Evolutionary conservation across 805 yeast species (phyloP).

Genomic region (Debaryomyces castellii): DNA sequence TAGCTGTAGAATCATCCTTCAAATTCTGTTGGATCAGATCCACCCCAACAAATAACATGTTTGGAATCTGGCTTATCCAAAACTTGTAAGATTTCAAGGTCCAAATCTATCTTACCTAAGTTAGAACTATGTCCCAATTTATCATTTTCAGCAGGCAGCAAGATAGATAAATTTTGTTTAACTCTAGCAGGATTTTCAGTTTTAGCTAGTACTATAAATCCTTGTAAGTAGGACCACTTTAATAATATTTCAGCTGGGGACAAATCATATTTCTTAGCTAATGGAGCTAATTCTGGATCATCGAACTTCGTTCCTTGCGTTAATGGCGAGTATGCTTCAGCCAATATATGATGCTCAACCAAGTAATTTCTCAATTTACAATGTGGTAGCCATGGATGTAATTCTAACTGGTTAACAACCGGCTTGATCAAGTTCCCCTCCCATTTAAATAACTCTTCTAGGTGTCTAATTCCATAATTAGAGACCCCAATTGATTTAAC

Average conservation of each 20-base stretch:
- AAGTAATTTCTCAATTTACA: slow-evolving; percentile 62
- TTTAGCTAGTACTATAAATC: slow-evolving; percentile 71
- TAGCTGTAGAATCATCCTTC: neutral
- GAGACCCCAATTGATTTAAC: slow-evolving; percentile 77
- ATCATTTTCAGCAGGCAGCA: slow-evolving; percentile 25
- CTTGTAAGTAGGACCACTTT: slow-evolving; percentile 73
- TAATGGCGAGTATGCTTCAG: slow-evolving; percentile 82
- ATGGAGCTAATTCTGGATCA: slow-evolving; percentile 50
- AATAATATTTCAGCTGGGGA: slow-evolving; percentile 63
- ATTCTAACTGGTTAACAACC: slow-evolving; percentile 78
- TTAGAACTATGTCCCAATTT: slow-evolving; percentile 21
- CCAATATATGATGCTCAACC: slow-evolving; percentile 50
- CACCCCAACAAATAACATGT: slow-evolving; percentile 32
- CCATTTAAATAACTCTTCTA: slow-evolving; percentile 62
- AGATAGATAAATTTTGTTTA: slow-evolving; percentile 53
- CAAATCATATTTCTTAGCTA: slow-evolving; percentile 50
- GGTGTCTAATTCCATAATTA: slow-evolving; percentile 60
- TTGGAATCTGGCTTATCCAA: slow-evolving; percentile 38
- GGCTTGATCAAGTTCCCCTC: slow-evolving; percentile 46
- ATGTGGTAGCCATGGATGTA: slow-evolving; percentile 81
- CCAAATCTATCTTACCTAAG: slow-evolving; percentile 41
- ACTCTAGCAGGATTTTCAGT: slow-evolving; percentile 55
- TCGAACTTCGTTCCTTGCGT: slow-evolving; percentile 58
- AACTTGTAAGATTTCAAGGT: slow-evolving; percentile 31
- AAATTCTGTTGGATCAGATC: slow-evolving; percentile 30